phyloP scores from a whole-genome alignment of 805 yeast genomes.

The Sugiyamaella valdiviana region DNA sequence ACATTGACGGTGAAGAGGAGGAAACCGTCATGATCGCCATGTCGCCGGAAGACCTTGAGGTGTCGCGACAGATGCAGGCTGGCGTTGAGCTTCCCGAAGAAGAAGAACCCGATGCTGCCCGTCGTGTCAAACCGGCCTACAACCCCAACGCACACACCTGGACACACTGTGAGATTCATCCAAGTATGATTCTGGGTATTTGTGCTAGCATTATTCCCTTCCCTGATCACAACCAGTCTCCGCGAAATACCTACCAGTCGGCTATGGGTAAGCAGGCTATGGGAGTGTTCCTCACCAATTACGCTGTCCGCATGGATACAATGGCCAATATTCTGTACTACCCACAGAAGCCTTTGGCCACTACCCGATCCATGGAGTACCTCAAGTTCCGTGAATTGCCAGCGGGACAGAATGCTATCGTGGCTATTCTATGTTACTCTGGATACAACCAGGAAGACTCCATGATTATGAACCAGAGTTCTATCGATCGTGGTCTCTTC shows the following conservation, averaged over 20 bases:
- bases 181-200: slow-evolving; percentile 96
- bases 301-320: slow-evolving; percentile 96
- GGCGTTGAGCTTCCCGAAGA: slow-evolving; percentile 34
- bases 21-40: slow-evolving; percentile 97
- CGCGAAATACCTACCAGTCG: slow-evolving; percentile 98
- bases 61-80: slow-evolving; percentile 41
- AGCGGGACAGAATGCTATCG: slow-evolving; percentile 98
- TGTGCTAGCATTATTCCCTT: slow-evolving; percentile 98
- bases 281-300: slow-evolving; percentile 97
- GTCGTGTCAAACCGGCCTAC: slow-evolving; percentile 70
- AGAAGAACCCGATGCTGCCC: slow-evolving; percentile 62
- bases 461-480: slow-evolving; percentile 98
- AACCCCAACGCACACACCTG: slow-evolving; percentile 69
- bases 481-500: slow-evolving; percentile 94
- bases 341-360: slow-evolving; percentile 97
- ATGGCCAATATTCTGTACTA: slow-evolving; percentile 97
- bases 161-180: slow-evolving; percentile 98
- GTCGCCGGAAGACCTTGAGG: slow-evolving; percentile 94
- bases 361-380: slow-evolving; percentile 96
- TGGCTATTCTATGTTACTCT: slow-evolving; percentile 95
- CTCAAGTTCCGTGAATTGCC: slow-evolving; percentile 96
- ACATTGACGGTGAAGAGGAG: slow-evolving; percentile 98
- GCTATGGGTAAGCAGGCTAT: slow-evolving; percentile 99
- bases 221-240: slow-evolving; percentile 99
- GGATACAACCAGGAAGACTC: slow-evolving; percentile 99